Evolutionary conservation across 805 yeast genomes (phyloP).

Genomic region (Brettanomyces nanus): DNA sequence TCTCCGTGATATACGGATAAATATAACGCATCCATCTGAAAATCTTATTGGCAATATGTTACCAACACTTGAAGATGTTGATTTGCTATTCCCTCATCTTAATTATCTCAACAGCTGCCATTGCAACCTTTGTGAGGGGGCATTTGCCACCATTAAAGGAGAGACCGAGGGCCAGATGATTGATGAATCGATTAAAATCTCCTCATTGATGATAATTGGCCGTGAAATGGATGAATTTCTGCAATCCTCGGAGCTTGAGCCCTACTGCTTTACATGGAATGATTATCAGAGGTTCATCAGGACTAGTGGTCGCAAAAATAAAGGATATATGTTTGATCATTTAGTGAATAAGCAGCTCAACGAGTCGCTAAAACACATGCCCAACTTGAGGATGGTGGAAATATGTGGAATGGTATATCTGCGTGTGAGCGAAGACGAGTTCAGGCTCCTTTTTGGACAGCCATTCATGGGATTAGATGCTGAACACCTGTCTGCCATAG

Average conservation of each 20-base stretch:
- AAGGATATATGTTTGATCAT: conserved; percentile 25
- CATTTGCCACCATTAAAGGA: conserved; percentile 1
- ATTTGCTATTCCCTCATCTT: conserved; percentile 21
- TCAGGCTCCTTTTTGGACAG: conserved; percentile 18
- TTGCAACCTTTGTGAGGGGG: conserved; percentile 17
- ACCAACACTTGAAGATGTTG: conserved; percentile 23
- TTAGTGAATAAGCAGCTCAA: conserved; percentile 19
- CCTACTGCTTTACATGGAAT: conserved; percentile 8
- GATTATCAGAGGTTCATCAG: conserved; percentile 14
- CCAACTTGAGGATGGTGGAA: conserved; percentile 20
- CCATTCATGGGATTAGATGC: conserved; percentile 17
- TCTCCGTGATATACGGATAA: conserved; percentile 19
- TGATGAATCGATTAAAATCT: conserved; percentile 23
- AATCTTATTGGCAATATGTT: conserved; percentile 22
- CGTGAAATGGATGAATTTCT: conserved; percentile 22
- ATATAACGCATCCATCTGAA: conserved; percentile 23
- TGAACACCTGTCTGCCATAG: conserved; percentile 13
- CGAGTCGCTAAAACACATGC: conserved; percentile 12
- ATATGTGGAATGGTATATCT: conserved; percentile 25
- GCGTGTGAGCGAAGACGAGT: conserved; percentile 6
- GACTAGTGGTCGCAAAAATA: conserved; percentile 4
- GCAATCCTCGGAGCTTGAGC: conserved; percentile 6
- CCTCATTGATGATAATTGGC: conserved; percentile 25
- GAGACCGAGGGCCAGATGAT: conserved; percentile 4
- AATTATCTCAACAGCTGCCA: conserved; percentile 20